Base-by-base conservation (phyloP, 345 rosid genomes). In the Lepidium africanum region DNA sequence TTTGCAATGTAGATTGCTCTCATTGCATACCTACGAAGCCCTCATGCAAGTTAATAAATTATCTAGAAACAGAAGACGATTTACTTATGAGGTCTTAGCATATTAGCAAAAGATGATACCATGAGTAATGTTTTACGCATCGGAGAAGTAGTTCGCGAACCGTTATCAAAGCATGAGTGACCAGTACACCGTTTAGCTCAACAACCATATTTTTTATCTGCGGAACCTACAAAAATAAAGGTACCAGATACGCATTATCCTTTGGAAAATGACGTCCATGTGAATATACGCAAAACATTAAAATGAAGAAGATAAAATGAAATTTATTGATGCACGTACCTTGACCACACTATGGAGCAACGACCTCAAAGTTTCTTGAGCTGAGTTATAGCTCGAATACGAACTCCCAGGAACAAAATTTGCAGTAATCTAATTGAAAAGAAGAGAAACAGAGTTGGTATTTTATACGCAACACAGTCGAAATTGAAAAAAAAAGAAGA, bases 81-180 rank as follows among this genome's bases (percentile, higher is more conserved):
- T 49, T 65, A 33, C 45, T 9, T 38, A 0, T 10, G 36, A 14
- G 48, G 53, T 58, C 27, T 32, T 41, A 25, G 54, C 25, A 43
- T 59, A 52, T 16, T 45, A 73, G 38, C 5, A 71, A 61, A 50
- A 51, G 66, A 27, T 13, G 15, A 42, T 72, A 90, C 98, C 98
- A 93, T 80, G 96, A 85, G 82, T 90, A 92, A 77, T 92, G 98
- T 66, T 86, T 88, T 59, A 91, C 86, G 66, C 93, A 88, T 84
- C 85, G 85, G 50, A 84, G 61, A 63, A 78, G 68, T 61, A 92
- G 78, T 71, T 90, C 97, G 43, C 88, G 93, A 68, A 82, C 36
- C 32, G 97, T 90, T 73, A 90, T 85, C 82, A 93, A 70, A 72
- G 97, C 98, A 83, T 93, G 97, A 55, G 90, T 93, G 67, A 93